Evolutionary conservation across 2,329 filamentous ascomycete genomes (phyloP).

Genomic region (Leptographium flavum): DNA sequence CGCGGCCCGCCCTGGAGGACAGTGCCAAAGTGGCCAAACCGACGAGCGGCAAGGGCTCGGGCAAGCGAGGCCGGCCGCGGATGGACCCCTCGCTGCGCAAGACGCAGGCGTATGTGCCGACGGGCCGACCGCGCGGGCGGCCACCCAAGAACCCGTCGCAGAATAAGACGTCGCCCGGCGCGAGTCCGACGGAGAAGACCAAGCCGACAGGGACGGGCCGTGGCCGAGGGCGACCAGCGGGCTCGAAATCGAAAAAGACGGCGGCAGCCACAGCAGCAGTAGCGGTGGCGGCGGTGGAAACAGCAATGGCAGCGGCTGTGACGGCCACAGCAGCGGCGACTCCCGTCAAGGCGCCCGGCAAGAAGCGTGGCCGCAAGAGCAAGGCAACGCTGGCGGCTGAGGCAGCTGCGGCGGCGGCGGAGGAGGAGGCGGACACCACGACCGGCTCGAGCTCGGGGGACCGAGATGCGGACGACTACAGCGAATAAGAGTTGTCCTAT

Average conservation of each 20-base stretch:
- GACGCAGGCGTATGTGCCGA: slow-evolving; percentile 12
- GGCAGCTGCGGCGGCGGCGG: background rate
- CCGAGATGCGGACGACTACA: background rate
- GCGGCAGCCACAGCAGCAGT: background rate
- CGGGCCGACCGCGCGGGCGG: slow-evolving; percentile 13
- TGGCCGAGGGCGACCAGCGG: slow-evolving; percentile 10
- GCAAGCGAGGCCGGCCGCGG: slow-evolving; percentile 13
- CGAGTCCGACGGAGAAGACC: background rate
- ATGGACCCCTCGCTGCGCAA: slow-evolving; percentile 13
- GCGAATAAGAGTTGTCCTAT: background rate
- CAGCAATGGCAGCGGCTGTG: background rate
- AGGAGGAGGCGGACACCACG: background rate
- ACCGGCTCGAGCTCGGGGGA: background rate
- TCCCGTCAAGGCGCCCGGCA: slow-evolving; percentile 5
- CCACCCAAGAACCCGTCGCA: slow-evolving; percentile 12
- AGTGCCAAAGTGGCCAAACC: slow-evolving; percentile 12
- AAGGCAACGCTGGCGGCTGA: slow-evolving; percentile 11
- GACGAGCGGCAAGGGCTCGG: slow-evolving; percentile 9
- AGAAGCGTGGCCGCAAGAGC: slow-evolving; percentile 13
- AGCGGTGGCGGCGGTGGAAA: background rate
- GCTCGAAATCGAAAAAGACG: slow-evolving; percentile 10
- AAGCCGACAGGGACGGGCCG: slow-evolving; percentile 8
- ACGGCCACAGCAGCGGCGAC: background rate
- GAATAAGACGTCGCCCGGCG: slow-evolving; percentile 6
- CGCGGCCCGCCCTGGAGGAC: slow-evolving; percentile 11